These are phyloP conservation scores for Phytophthora fragariae DNA, from an alignment of 352 stramenopile species.

Conservation along the genomic window DNA sequence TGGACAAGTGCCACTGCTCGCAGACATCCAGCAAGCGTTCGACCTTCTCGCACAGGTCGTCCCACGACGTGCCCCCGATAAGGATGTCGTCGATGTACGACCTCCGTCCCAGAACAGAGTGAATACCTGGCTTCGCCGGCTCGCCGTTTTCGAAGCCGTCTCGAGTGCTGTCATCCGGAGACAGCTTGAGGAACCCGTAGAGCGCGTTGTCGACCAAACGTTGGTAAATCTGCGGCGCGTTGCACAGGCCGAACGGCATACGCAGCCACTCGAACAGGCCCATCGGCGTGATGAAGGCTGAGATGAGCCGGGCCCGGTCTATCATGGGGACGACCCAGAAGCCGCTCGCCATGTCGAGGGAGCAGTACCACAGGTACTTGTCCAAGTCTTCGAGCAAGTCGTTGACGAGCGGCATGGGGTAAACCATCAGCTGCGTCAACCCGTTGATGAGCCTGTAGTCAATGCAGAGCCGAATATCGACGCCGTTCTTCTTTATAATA, in stretches of 20 bases:
- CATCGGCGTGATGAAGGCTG: constrained; percentile 32
- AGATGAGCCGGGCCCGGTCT: constrained; percentile 18
- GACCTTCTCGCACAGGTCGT: not conserved
- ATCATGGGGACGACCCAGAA: constrained; percentile 37
- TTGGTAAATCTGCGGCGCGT: constrained; percentile 38
- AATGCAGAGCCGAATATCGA: no score
- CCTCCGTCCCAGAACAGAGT: no score
- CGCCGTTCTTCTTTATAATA: no score
- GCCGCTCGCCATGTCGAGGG: constrained; percentile 27
- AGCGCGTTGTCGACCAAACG: constrained; percentile 35
- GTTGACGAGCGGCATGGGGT: not conserved
- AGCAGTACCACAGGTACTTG: constrained; percentile 27
- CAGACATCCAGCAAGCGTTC: constrained; percentile 15
- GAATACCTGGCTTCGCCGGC: no score
- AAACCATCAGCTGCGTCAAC: no score
- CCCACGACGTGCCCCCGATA: no score
- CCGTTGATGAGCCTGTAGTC: no score
- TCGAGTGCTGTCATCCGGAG: not conserved
- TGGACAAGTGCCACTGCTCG: constrained; percentile 23
- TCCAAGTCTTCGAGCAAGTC: constrained; percentile 22
- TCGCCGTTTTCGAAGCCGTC: not conserved
- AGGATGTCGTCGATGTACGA: no score
- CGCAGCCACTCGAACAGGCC: constrained; percentile 31
- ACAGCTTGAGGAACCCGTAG: constrained; percentile 4
- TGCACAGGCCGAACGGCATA: constrained; percentile 35